These are phyloP conservation scores for Nitzschia inconspicua DNA, from an alignment of 108 stramenopile genomes.

Conservation along the genomic window DNA sequence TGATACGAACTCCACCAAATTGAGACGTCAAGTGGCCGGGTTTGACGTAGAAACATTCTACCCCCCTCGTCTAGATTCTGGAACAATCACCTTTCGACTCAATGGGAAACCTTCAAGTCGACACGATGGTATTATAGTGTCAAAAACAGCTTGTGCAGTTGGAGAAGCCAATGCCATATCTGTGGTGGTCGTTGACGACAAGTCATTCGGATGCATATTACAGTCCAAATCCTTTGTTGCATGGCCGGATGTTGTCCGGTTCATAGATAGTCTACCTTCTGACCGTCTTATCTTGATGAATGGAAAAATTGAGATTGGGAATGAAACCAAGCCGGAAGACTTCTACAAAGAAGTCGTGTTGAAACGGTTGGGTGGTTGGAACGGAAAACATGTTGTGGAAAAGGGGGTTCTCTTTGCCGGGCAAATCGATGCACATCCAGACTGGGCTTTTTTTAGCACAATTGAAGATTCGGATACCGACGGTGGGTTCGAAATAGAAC, in stretches of 20 bases:
- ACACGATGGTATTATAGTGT: constrained; percentile 37
- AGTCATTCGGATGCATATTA: constrained; percentile 58
- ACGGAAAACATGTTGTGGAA: not conserved
- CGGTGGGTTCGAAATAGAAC: constrained; percentile 22
- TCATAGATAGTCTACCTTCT: constrained; percentile 45
- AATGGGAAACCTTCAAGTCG: constrained; percentile 13
- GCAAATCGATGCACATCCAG: constrained; percentile 60
- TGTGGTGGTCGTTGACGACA: constrained; percentile 40
- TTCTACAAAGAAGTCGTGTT: constrained; percentile 7
- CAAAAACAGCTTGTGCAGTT: constrained; percentile 53
- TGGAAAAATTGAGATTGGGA: constrained; percentile 21
- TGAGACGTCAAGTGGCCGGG: constrained; percentile 14
- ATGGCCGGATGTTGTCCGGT: constrained; percentile 40
- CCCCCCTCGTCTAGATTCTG: constrained; percentile 24
- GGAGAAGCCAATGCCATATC: constrained; percentile 42
- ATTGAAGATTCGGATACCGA: constrained; percentile 7
- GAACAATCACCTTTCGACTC: constrained; percentile 27
- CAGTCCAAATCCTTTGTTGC: constrained; percentile 56
- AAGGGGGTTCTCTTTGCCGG: constrained; percentile 49
- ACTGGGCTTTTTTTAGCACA: constrained; percentile 49
- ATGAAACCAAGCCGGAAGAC: constrained; percentile 11
- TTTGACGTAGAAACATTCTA: constrained; percentile 57
- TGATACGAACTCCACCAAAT: not conserved
- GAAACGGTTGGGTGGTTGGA: constrained; percentile 28
- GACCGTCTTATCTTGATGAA: constrained; percentile 59